Conservation (phyloP, 305 asterid genomes). For the Rubia occidens region DNA sequence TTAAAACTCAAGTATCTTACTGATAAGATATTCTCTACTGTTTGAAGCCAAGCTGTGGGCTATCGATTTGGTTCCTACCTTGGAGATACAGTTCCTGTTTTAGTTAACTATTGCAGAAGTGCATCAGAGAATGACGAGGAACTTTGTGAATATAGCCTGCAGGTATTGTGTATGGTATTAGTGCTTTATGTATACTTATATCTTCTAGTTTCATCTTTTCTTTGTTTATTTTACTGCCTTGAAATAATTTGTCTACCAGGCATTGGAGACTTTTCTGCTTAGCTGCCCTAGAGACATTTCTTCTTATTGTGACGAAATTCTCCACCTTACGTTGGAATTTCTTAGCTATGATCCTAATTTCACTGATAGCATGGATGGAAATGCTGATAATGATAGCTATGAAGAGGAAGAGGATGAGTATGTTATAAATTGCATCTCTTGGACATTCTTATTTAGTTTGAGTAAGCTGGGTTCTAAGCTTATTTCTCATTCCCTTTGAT, state of each 20-base stretch:
- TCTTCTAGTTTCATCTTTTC: slow-evolving; percentile 3
- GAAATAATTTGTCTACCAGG: slow-evolving; percentile 39
- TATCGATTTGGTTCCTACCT: slow-evolving; percentile 98
- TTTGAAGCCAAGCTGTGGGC: slow-evolving; percentile 89
- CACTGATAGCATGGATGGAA: slow-evolving; percentile 96
- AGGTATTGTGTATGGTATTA: slow-evolving; percentile 40
- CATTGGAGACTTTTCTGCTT: slow-evolving; percentile 85
- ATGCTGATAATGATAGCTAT: slow-evolving; percentile 69
- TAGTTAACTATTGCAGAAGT: slow-evolving; percentile 71
- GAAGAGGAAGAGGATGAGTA: slow-evolving; percentile 98
- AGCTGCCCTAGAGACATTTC: slow-evolving; percentile 95
- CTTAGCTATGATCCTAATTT: slow-evolving; percentile 97
- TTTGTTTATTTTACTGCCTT: neutral
- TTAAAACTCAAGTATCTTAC: neutral
- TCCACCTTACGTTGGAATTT: slow-evolving; percentile 74
- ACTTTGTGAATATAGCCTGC: slow-evolving; percentile 95
- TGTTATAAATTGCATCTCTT: slow-evolving; percentile 23
- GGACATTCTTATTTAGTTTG: slow-evolving; percentile 13
- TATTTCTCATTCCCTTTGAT: slow-evolving; percentile 21
- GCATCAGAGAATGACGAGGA: slow-evolving; percentile 99
- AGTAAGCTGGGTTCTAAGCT: slow-evolving; percentile 20
- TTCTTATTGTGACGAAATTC: slow-evolving; percentile 64
- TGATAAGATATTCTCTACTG: neutral
- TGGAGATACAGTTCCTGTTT: slow-evolving; percentile 85
- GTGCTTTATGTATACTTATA: neutral